Conservation (phyloP, 495 filamentous ascomycete species). For the Aeminium ludgeri region DNA sequence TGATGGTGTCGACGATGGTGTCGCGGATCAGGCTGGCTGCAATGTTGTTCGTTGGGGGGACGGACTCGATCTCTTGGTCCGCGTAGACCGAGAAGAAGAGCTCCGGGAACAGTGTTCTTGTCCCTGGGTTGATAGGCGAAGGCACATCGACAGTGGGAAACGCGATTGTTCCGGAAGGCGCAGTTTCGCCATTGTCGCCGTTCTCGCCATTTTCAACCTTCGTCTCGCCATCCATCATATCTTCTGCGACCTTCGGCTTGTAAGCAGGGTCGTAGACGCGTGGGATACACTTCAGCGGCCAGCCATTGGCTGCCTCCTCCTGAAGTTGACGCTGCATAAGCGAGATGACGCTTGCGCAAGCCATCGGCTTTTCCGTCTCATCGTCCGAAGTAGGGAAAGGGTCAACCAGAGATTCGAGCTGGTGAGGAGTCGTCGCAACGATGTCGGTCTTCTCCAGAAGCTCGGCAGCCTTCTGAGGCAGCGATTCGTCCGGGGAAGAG, state of each 20-base stretch:
- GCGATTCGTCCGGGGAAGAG: constrained; percentile 41
- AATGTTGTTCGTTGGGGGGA: constrained; percentile 58
- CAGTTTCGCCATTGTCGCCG: constrained; percentile 36
- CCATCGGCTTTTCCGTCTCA: constrained; percentile 33
- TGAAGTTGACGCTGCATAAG: constrained; percentile 76
- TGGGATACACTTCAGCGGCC: constrained; percentile 69
- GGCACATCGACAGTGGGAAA: constrained; percentile 64
- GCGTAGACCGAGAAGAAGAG: constrained; percentile 85
- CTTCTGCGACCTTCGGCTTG: not conserved
- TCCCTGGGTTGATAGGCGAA: constrained; percentile 52
- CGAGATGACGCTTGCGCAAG: constrained; percentile 55
- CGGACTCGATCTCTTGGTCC: constrained; percentile 79
- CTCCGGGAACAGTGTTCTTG: constrained; percentile 70
- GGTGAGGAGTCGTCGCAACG: constrained; percentile 68
- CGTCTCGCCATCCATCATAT: too few relatives aligned
- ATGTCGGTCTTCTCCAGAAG: constrained; percentile 88
- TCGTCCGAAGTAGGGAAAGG: constrained; percentile 43
- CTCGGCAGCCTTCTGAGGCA: constrained; percentile 49
- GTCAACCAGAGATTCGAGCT: constrained; percentile 66
- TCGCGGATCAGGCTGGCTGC: constrained; percentile 72
- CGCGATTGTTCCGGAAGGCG: constrained; percentile 10
- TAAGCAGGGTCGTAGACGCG: constrained; percentile 41
- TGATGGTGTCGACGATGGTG: constrained; percentile 79
- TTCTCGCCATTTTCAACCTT: constrained; percentile 1
- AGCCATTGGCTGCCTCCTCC: constrained; percentile 47